Evolutionary conservation across 257 asterid genomes (phyloP).

Genomic region (Capsicum chinense): DNA sequence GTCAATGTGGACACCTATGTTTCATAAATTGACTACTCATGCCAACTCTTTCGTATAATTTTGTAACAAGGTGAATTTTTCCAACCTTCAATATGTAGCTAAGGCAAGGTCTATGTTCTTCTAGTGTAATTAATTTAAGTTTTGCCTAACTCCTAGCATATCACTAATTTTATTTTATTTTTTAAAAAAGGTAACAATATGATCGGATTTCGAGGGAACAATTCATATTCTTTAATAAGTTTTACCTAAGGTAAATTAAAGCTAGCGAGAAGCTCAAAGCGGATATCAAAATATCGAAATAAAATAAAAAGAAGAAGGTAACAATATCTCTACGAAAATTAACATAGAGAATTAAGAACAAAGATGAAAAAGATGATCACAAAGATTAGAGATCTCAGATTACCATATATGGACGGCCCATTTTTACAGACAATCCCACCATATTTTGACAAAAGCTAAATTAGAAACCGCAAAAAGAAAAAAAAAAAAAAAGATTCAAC

Average conservation of each 20-base stretch:
- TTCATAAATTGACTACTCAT: no score
- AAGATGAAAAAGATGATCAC: not conserved
- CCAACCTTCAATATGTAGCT: no score
- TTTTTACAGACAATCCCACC: conserved; percentile 27
- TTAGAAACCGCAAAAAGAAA: not conserved
- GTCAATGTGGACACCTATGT: no score
- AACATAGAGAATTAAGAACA: not conserved
- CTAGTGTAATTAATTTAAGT: no score
- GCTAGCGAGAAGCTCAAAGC: not conserved
- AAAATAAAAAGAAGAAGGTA: not conserved
- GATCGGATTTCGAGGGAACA: no score
- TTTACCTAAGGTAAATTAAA: not conserved
- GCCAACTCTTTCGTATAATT: no score
- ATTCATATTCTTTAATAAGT: no score
- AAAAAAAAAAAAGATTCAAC: not conserved
- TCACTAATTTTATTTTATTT: no score
- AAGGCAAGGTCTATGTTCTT: no score
- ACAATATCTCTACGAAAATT: not conserved
- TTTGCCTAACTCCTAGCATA: no score
- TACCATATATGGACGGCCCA: conserved; percentile 29
- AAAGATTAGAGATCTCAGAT: conserved; percentile 49
- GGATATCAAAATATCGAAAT: not conserved
- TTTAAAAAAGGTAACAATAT: no score
- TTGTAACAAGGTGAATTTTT: no score
- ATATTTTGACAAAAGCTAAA: conserved; percentile 1